Percentiles rank a stretch among this genome's conserved stretches.
phyloP scores from a whole-genome alignment of 2,329 filamentous ascomycete species.

The Aspergillus jensenii region DNA sequence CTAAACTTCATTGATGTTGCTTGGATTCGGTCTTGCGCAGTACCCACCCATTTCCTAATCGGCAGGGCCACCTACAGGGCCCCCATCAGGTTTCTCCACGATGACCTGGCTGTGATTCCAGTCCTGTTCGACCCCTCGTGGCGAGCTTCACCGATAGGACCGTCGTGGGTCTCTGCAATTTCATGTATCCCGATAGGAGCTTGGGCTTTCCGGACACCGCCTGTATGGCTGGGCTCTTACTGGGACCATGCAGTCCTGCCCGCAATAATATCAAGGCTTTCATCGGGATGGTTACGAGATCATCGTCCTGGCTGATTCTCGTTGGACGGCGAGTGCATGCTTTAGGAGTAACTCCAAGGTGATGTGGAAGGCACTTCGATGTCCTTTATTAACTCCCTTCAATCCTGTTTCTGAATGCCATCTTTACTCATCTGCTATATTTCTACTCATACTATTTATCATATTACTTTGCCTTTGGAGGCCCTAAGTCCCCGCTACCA shows the following conservation, averaged over 20 bases:
- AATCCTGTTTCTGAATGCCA: slow-evolving; percentile 5
- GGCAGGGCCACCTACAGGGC: slow-evolving; percentile 23
- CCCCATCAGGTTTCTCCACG: slow-evolving; percentile 23
- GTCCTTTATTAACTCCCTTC: slow-evolving; percentile 15
- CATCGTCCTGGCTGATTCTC: slow-evolving; percentile 10
- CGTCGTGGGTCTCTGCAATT: slow-evolving; percentile 14
- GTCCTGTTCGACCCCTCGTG: slow-evolving; percentile 14
- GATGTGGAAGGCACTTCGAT: slow-evolving; percentile 2
- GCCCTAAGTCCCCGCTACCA: not conserved
- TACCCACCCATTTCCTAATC: slow-evolving; percentile 22
- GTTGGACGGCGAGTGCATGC: slow-evolving; percentile 20
- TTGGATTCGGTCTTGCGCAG: slow-evolving; percentile 17
- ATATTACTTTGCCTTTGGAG: not conserved
- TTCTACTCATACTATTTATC: not conserved
- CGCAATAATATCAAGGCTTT: slow-evolving; percentile 18
- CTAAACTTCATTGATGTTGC: slow-evolving; percentile 17
- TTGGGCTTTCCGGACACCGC: slow-evolving; percentile 7
- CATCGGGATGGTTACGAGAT: slow-evolving; percentile 13
- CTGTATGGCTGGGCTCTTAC: slow-evolving; percentile 12
- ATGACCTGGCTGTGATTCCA: slow-evolving; percentile 23
- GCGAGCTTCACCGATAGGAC: slow-evolving; percentile 23
- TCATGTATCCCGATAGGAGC: slow-evolving; percentile 10
- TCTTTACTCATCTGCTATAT: slow-evolving; percentile 7
- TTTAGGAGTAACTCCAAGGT: slow-evolving; percentile 10
- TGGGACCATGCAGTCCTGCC: slow-evolving; percentile 18